Base-by-base conservation (phyloP, 192 early-diverging fungal genomes). In the Podila horticola region DNA sequence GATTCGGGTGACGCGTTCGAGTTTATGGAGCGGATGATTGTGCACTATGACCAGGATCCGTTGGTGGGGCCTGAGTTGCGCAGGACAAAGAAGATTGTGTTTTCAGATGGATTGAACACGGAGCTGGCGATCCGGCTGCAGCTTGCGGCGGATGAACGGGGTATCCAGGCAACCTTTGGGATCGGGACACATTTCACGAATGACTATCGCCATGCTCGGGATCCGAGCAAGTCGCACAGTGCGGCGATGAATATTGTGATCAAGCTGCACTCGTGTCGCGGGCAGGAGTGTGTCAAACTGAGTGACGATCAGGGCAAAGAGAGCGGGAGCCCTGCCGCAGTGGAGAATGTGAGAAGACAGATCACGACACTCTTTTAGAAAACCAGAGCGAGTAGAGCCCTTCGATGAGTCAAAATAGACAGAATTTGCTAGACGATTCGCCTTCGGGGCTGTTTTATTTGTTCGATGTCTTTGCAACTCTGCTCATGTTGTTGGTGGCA, bases 141-240 rank as follows among this genome's bases (percentile, higher is more conserved):
- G 30, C 50, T 76, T 1, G 55, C 85, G 28, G 86, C 88, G 0
- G 82, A 84, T 9, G 36, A 74, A 31, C 67, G 69, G 33, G 88
- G 84, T 12, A 85, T 91, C 29, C 84, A 84, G 38, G 87, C 85
- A 26, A 73, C 82, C 1, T 94, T 94, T 79, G 93, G 93, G 0
- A 93, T 94, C 38, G 93, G 93, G 19, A 94, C 93, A 0, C 83
- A 89, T 62, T 90, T 94, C 36, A 94, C 93, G 7, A 94, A 94
- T 64, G 93, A 94, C 69, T 94, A 86, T 74, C 58, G 33, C 9
- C 75, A 76, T 30, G 63, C 62, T 0, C 84, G 73, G 3, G 64
- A 86, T 58, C 69, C 82, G 51, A 63, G 0, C 5, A 66, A 58
- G 38, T 55, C 20, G 0, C 33, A 20, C 59, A 74, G 63, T 85